These are phyloP conservation scores for Cercospora citrullina DNA, from an alignment of 2,329 filamentous ascomycete genomes.

Conservation along the genomic window DNA sequence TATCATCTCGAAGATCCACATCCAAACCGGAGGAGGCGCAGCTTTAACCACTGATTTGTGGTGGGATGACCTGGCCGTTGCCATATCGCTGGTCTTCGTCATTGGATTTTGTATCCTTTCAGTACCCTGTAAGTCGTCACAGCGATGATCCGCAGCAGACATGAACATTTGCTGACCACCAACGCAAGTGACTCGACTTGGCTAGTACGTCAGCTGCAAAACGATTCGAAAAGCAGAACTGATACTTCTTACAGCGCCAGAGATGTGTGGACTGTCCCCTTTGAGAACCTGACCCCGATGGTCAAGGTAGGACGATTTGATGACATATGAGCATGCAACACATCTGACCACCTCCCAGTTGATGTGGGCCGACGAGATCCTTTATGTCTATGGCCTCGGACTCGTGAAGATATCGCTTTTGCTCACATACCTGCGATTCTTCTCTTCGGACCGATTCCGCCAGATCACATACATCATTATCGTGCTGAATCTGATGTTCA, in stretches of 20 bases:
- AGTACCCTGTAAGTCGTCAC: no score
- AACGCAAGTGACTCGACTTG: no score
- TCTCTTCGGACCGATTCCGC: constrained; percentile 16
- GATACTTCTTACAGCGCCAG: no score
- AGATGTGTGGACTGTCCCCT: no score
- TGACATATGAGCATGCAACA: neutral
- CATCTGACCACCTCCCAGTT: neutral
- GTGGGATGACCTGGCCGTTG: constrained; percentile 17
- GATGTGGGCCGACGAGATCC: constrained; percentile 2
- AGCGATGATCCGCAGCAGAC: no score
- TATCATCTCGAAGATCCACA: constrained; percentile 21
- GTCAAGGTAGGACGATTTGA: neutral
- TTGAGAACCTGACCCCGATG: no score
- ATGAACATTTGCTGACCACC: no score
- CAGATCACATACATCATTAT: constrained; percentile 12
- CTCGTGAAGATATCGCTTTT: constrained; percentile 21
- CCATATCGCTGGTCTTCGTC: neutral
- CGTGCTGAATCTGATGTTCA: constrained; percentile 1
- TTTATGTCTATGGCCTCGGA: constrained; percentile 10
- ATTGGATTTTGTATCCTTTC: neutral
- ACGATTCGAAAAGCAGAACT: no score
- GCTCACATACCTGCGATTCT: constrained; percentile 20
- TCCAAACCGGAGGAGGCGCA: neutral
- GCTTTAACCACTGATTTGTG: constrained; percentile 11
- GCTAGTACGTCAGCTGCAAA: no score